Evolutionary conservation across 2,329 filamentous ascomycete genomes (phyloP), one percentile per base, ranked within the genome.

Genomic region (Ophiostoma ips): DNA sequence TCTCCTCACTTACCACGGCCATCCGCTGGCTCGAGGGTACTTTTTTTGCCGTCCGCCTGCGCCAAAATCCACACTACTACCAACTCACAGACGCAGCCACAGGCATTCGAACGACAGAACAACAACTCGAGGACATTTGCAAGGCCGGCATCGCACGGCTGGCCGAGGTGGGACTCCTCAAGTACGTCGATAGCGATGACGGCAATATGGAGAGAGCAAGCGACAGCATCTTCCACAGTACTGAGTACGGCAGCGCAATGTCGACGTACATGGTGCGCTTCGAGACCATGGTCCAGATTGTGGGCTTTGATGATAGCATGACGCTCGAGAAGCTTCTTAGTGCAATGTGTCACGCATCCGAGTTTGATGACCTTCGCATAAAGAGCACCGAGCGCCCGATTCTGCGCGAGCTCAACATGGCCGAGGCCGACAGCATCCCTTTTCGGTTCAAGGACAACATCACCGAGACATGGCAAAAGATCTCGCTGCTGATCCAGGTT

Each of bases 241-340:
- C 84, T 0, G 77, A 81, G 46, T 86, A 83, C 59, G 87, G 87
- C 1, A 73, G 83, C 50, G 82, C 83, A 5, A 94, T 94, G 87
- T 84, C 86, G 40, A 76, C 79, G 45, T 94, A 90, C 61, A 90
- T 87, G 66, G 69, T 92, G 3, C 77, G 77, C 19, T 89, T 89
- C 57, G 74, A 83, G 35, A 92, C 86, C 0, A 94, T 92, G 85
- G 82, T 79, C 57, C 62, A 71, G 1, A 70, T 94, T 13, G 66
- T 90, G 40, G 68, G 68, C 0, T 69, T 92, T 48, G 73, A 76
- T n/a, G 63, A 67, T 1, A 75, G 72, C 37, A 73, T 81, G 0
- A 77, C 73, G 8, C 69, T 81, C 7, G 80, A 80, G 30, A 75
- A 85, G 40, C 79, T 90, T 58, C 84, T 92, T 12, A 77, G 75